Percentiles rank a stretch among this genome's conserved stretches.
phyloP scores from a whole-genome alignment of 148 eudicot species.

The Rheum nobile region DNA sequence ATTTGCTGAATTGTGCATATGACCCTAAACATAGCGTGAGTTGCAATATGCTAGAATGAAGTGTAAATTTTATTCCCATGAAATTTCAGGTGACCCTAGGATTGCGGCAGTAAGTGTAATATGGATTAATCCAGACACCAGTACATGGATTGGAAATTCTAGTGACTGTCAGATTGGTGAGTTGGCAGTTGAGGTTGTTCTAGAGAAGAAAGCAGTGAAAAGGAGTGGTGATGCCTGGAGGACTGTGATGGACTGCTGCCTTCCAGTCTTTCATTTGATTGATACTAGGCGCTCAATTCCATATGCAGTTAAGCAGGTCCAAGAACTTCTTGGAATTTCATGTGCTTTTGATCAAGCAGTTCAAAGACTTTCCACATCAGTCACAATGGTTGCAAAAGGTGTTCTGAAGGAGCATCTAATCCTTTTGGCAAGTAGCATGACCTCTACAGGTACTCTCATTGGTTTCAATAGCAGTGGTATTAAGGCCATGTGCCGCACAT shows the following conservation, averaged over 20 bases:
- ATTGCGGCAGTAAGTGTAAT: constrained; percentile 53
- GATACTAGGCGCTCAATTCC: constrained; percentile 81
- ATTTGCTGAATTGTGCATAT: neutral
- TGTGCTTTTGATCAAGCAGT: constrained; percentile 93
- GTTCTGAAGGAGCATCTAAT: constrained; percentile 89
- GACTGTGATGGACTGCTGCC: constrained; percentile 76
- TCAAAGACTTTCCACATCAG: constrained; percentile 91
- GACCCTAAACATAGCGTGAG: too few species aligned
- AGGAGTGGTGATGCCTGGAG: constrained; percentile 94
- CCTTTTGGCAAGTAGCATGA: constrained; percentile 89
- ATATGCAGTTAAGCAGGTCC: constrained; percentile 82
- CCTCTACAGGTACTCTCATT: constrained; percentile 69
- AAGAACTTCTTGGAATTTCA: constrained; percentile 81
- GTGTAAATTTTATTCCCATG: neutral
- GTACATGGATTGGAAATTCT: constrained; percentile 53
- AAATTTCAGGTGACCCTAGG: constrained; percentile 69
- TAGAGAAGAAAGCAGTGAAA: constrained; percentile 67
- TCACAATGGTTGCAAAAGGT: constrained; percentile 84
- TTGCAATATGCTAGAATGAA: too few species aligned
- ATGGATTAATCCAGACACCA: constrained; percentile 74
- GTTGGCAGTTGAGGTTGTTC: constrained; percentile 62
- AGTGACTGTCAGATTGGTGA: constrained; percentile 50
- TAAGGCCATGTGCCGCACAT: constrained; percentile 57
- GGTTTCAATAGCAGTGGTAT: constrained; percentile 84
- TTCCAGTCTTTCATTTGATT: constrained; percentile 66